These are phyloP conservation scores for Camelina laxa DNA, from an alignment of 345 rosid genomes.

Conservation along the genomic window DNA sequence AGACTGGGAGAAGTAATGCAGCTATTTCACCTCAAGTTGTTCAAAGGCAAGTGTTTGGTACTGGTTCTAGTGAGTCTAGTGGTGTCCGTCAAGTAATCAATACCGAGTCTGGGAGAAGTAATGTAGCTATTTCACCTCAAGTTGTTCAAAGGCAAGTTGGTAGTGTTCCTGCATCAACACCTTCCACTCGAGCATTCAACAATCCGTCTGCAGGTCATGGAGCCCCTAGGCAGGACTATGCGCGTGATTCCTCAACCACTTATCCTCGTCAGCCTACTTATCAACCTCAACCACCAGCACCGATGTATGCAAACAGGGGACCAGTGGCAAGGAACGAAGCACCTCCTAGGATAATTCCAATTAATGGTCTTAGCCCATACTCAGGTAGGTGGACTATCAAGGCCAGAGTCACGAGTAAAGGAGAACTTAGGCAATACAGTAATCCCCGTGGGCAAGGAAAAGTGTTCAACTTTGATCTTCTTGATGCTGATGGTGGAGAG, in stretches of 20 bases:
- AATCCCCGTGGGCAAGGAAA: constrained; percentile 88
- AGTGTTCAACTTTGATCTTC: constrained; percentile 88
- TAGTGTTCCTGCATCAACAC: constrained; percentile 42
- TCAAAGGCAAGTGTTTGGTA: constrained; percentile 46
- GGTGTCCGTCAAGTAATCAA: too few relatives aligned
- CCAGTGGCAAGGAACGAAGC: constrained; percentile 73
- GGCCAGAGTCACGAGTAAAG: constrained; percentile 86
- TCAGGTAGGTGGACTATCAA: constrained; percentile 89
- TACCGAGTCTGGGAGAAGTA: neutral
- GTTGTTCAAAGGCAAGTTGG: too few relatives aligned
- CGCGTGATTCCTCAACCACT: constrained; percentile 46
- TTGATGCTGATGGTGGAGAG: constrained; percentile 90
- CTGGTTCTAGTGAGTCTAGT: constrained; percentile 39
- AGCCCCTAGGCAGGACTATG: constrained; percentile 47
- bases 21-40: constrained; percentile 43
- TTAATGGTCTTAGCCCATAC: constrained; percentile 81
- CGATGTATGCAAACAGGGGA: constrained; percentile 72
- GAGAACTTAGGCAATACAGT: constrained; percentile 68
- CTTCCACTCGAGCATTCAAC: constrained; percentile 41
- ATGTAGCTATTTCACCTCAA: too few relatives aligned
- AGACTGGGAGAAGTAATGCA: constrained; percentile 47
- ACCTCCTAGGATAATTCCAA: constrained; percentile 72
- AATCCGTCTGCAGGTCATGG: constrained; percentile 46
- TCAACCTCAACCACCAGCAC: constrained; percentile 57
- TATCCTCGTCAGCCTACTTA: constrained; percentile 45